Percentiles rank a stretch among this genome's conserved stretches.
Evolutionary conservation across 176 grass and related monocot genomes (phyloP).

Genomic region (Phoenix dactylifera): DNA sequence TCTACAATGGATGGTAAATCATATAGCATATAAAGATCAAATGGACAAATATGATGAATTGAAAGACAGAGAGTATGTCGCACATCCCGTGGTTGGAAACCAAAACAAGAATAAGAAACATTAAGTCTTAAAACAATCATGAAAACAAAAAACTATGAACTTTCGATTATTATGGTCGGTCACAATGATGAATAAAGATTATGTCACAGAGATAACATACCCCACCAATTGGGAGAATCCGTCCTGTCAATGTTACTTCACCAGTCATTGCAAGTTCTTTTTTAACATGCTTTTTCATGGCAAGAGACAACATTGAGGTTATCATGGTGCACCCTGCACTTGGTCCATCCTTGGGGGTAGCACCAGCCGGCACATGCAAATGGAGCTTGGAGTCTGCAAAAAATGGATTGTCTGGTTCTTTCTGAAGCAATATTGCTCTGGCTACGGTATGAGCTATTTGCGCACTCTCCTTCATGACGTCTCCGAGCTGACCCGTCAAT

Average conservation of each 20-base stretch:
- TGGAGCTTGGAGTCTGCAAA: slow-evolving; percentile 80
- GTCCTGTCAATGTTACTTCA: slow-evolving; percentile 81
- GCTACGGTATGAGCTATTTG: slow-evolving; percentile 83
- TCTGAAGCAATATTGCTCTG: slow-evolving; percentile 69
- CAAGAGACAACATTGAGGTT: slow-evolving; percentile 85
- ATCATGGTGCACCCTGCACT: slow-evolving; percentile 96
- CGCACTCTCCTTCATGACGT: slow-evolving; percentile 97
- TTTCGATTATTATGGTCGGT: too few species aligned
- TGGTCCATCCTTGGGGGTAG: slow-evolving; percentile 91
- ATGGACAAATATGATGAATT: too few species aligned
- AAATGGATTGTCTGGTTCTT: slow-evolving; percentile 55
- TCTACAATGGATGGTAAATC: too few species aligned
- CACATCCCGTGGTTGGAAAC: too few species aligned
- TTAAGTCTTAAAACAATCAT: too few species aligned
- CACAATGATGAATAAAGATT: too few species aligned
- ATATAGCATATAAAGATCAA: too few species aligned
- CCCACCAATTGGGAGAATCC: background rate
- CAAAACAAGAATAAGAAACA: too few species aligned
- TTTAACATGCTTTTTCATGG: slow-evolving; percentile 70
- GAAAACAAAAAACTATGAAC: too few species aligned
- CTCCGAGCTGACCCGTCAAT: slow-evolving; percentile 89
- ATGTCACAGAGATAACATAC: too few species aligned
- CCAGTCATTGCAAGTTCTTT: slow-evolving; percentile 90
- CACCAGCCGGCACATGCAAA: slow-evolving; percentile 83
- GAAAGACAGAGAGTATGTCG: too few species aligned